Evolutionary conservation across 2,329 filamentous ascomycete species (phyloP), one percentile per base, ranked within the genome.

Genomic region (Simplicillium sp.): DNA sequence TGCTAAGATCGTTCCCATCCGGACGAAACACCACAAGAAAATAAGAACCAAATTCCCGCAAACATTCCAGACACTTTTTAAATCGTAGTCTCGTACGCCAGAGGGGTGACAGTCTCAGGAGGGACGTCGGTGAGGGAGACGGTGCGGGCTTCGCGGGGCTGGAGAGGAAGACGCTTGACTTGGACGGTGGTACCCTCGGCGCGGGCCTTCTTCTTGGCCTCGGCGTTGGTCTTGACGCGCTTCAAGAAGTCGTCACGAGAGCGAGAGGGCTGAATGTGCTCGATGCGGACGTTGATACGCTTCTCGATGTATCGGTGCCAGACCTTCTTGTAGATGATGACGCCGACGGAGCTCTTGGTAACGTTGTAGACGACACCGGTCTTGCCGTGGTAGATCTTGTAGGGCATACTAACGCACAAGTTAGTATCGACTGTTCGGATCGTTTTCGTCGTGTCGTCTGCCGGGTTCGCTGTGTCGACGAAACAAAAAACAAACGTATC

Each of bases 341-440:
- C 85, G 62, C 92, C 92, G 66, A 98, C 88, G 54, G 92, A 86
- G 60, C 80, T 85, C 82, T 96, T 95, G 73, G 90, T 92, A 61
- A 98, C 92, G 79, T 98, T 98, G 86, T 94, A 95, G 73, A 95
- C 75, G 61, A 95, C 86, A 66, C 88, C 88, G 51, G 89, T 95
- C 86, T 97, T 97, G 65, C 90, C 92, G 80, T 97, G 89, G 84
- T 94, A 96, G 74, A 95, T 85, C 81, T 96, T 96, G 84, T 89
- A 88, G 61, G 90, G 89, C 87, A 95, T 92, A 77, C 87, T 88
- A 60, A 66, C 57, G 12, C 31, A 15, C 4, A 33, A 15, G 31
- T 33, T 33, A 33, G 31, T 33, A 46, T 46, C 40, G 44, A 48
- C 41, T 50, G 55, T 69, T 52, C 70, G 64, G 50, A 47, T 39